Evolutionary conservation across 2,329 filamentous ascomycete species (phyloP), one percentile per base, ranked within the genome.

Genomic region (Phaeoacremonium minimum): DNA sequence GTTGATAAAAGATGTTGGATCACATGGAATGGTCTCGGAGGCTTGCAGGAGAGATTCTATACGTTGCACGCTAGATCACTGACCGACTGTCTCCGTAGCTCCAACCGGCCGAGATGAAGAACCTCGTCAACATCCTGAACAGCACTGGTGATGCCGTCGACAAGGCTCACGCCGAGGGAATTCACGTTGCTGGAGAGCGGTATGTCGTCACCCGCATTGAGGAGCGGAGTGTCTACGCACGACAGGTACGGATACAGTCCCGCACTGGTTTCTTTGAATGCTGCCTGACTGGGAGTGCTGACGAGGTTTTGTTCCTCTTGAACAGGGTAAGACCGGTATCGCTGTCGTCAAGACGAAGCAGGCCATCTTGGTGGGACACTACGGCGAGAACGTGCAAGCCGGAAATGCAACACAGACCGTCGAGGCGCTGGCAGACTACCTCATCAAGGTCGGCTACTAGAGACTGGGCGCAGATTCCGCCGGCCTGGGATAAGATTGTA

Each of bases 291-390:
- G 22, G 9, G 9, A 9, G 22, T 26, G 22, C 22, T 26, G 22
- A 26, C 22, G 9, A n/a, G 9, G 9, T 9, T 26, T 26, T 26
- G 30, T 30, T 6, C n/a, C n/a, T n/a, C n/a, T 9, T 22, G 13
- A 18, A 44, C 46, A 77, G 73, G 88, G 86, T 52, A 87, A 83
- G 60, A 78, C 83, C 58, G 93, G 93, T 48, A 67, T 95, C 54
- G 73, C 84, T 57, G 78, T 93, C 52, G 82, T 83, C 66, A 95
- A 94, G 75, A 94, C 91, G 54, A 83, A 75, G 56, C 84, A 94
- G 67, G 87, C 89, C 50, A 82, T 97, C 61, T 78, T 98, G 58
- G 68, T 98, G 60, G 85, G 80, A 50, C 88, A 95, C 72, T 88
- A 97, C 74, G 74, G 73, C 49, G 87, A 95, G 61, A 61, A 62